phyloP scores from a whole-genome alignment of 305 asterid genomes.

The Andrographis paniculata region DNA sequence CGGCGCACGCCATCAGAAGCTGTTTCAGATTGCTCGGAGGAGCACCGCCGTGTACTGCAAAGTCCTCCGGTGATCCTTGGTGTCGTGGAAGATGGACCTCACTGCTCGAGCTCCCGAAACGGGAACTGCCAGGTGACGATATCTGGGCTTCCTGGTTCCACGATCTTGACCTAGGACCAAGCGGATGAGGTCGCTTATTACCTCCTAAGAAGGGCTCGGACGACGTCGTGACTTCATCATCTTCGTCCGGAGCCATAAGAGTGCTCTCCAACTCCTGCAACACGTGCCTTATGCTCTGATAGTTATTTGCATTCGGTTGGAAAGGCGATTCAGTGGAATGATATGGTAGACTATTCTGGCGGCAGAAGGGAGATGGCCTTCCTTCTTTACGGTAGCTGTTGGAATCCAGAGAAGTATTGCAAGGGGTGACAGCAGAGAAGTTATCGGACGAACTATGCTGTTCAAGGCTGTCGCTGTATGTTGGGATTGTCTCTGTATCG shows the following conservation, averaged over 20 bases:
- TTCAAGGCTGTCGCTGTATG: conserved; percentile 32
- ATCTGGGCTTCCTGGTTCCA: neutral
- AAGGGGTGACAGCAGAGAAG: conserved; percentile 19
- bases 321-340: neutral
- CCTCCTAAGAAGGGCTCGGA: conserved; percentile 23
- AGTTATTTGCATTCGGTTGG: conserved; percentile 13
- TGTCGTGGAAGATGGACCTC: neutral
- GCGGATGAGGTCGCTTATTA: neutral
- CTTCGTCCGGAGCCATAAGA: conserved; percentile 45
- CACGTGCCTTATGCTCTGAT: conserved; percentile 25
- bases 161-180: neutral
- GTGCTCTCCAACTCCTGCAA: conserved; percentile 40
- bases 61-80: neutral
- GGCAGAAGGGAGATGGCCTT: conserved; percentile 21
- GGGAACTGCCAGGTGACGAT: neutral
- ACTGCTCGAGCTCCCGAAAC: neutral
- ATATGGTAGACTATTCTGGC: neutral
- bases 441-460: conserved; percentile 31
- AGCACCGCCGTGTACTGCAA: conserved; percentile 16
- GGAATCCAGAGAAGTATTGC: conserved; percentile 36
- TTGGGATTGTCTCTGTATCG: conserved; percentile 26
- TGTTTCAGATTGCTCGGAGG: conserved; percentile 39
- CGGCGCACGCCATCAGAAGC: conserved; percentile 45
- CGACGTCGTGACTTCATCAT: conserved; percentile 18
- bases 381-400: conserved; percentile 22